Conservation (phyloP, 352 stramenopile genomes). For the Phytophthora lateralis region DNA sequence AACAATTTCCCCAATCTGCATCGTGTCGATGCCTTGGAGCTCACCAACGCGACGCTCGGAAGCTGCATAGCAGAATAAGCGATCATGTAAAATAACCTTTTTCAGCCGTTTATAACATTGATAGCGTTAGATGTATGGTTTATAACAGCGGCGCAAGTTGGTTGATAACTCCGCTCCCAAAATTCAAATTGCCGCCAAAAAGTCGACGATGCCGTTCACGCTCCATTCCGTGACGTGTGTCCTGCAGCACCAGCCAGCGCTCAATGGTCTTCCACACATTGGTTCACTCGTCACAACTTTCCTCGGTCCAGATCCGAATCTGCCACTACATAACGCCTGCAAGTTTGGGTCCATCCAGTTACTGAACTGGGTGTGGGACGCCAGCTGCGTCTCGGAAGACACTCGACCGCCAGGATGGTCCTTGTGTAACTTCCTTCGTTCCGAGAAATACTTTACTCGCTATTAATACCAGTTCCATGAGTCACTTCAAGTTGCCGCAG, state of each 20-base stretch:
- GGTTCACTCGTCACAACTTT: background rate
- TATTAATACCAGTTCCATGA: conserved; percentile 7
- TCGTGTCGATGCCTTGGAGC: background rate
- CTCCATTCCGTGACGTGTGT: background rate
- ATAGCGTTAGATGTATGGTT: too few relatives aligned
- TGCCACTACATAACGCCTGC: background rate
- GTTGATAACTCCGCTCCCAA: too few relatives aligned
- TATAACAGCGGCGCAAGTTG: too few relatives aligned
- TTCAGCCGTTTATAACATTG: too few relatives aligned
- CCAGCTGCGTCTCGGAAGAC: background rate
- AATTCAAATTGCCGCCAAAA: background rate
- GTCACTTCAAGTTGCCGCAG: background rate
- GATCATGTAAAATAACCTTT: too few relatives aligned
- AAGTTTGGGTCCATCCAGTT: background rate
- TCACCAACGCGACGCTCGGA: background rate
- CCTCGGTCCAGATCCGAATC: background rate
- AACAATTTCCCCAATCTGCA: background rate
- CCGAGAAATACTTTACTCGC: conserved; percentile 1
- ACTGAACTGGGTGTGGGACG: conserved; percentile 2
- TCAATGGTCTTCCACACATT: background rate
- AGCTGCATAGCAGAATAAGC: too few relatives aligned
- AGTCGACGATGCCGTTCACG: background rate
- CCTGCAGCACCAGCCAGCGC: background rate
- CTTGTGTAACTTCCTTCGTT: conserved; percentile 2
- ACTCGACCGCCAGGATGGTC: background rate